Evolutionary conservation across 2,329 filamentous ascomycete species (phyloP), one percentile per base, ranked within the genome.

Genomic region (Berkeleyomyces rouxiae): DNA sequence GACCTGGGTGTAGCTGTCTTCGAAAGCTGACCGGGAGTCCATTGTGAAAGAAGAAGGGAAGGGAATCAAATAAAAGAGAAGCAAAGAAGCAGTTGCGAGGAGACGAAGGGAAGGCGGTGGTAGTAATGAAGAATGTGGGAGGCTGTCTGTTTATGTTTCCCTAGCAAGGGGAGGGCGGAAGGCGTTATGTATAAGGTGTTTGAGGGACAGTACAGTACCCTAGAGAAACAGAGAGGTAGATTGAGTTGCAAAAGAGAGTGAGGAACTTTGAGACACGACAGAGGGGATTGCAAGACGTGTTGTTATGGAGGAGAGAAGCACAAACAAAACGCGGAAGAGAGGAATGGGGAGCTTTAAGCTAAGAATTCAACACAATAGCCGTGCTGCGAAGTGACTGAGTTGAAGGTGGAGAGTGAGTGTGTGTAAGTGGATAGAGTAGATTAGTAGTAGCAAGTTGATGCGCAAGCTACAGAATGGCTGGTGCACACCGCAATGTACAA

Each of bases 11-110:
- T 74, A 75, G 71, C 69, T 69, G 65, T 74, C 73, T 59, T 75
- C 73, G 70, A 75, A 72, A 63, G 72, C 70, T 67, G 74, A 73
- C 66, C 70, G 68, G 63, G 71, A 74, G 23, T 74, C 72, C 62
- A 72, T 68, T 62, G 74, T 73, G 67, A 72, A 73, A 66, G 73
- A 73, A 72, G 23, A 63, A 63, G 46, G 59, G 53, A 53, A 65
- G 31, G 65, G 43, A 42, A 51, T 31, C 46, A 58, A 33, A 61
- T 61, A 61, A 61, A 62, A 51, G 63, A 63, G 60, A 42, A 53
- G 40, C n/a, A 60, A 16, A 42, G 47, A 36, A 64, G 23, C 43
- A 46, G 47, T 40, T 40, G 39, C 43, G 39, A 64, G 59, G 44
- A 59, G 13, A 55, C 44, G 31, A 53, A 58, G 60, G 55, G 60